phyloP scores from a whole-genome alignment of 306 rosid species.

The Fragaria vesca region DNA sequence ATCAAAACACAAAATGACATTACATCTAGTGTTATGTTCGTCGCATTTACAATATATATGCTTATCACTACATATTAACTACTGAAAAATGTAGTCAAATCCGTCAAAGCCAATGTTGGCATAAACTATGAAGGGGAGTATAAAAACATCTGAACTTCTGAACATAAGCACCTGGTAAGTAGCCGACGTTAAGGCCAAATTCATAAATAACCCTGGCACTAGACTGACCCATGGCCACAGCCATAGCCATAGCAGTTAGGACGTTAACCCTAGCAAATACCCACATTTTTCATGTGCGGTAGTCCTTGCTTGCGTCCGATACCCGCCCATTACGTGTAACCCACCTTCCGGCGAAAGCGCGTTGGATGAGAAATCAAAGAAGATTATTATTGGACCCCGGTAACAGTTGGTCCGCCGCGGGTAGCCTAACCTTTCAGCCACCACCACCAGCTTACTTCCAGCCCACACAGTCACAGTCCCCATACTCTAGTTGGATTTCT shows the following conservation, averaged over 20 bases:
- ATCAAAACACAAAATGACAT: too few relatives aligned
- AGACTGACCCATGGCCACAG: background rate
- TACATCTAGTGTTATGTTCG: too few relatives aligned
- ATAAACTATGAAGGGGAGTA: too few relatives aligned
- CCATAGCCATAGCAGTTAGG: background rate
- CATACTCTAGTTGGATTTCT: background rate
- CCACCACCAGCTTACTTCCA: background rate
- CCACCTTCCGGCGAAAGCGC: constrained; percentile 8
- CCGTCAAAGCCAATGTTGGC: too few relatives aligned
- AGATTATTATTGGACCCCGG: background rate
- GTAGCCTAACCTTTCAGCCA: background rate
- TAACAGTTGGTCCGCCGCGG: background rate
- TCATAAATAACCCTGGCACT: too few relatives aligned
- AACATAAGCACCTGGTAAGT: background rate
- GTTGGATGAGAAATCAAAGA: background rate
- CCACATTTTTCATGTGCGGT: background rate
- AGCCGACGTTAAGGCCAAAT: too few relatives aligned
- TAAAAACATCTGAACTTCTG: background rate
- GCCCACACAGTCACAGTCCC: background rate
- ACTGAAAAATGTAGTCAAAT: too few relatives aligned
- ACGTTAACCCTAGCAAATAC: background rate
- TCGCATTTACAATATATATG: too few relatives aligned
- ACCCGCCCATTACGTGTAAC: background rate
- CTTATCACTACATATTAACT: too few relatives aligned
- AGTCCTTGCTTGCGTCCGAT: background rate